Conservation (phyloP, 2,329 filamentous ascomycete species). For the Peltaster fructicola region DNA sequence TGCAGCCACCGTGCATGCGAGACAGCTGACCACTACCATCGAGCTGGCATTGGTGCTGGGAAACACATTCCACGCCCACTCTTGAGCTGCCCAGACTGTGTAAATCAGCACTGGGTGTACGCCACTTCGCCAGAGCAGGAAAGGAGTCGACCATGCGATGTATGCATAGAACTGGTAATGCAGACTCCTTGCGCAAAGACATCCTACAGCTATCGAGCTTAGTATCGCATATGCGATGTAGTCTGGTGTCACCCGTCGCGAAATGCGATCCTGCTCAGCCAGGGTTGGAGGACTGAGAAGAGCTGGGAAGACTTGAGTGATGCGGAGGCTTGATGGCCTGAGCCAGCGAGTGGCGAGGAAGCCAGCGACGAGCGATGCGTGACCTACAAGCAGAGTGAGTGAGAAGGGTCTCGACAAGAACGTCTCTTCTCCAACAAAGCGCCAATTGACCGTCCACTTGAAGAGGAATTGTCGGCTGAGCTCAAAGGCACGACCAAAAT, state of each 20-base stretch:
- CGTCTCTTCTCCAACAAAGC: constrained; percentile 67
- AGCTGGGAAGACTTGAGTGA: constrained; percentile 36
- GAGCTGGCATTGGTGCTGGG: constrained; percentile 58
- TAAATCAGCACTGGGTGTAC: constrained; percentile 50
- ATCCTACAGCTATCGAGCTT: constrained; percentile 57
- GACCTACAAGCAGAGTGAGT: constrained; percentile 44
- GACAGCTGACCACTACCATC: constrained; percentile 47
- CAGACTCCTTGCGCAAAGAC: constrained; percentile 71
- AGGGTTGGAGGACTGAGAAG: constrained; percentile 27
- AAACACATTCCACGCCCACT: constrained; percentile 88
- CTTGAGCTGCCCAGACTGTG: constrained; percentile 57
- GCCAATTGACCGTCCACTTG: constrained; percentile 99
- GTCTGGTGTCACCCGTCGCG: constrained; percentile 43
- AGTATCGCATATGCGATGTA: constrained; percentile 65
- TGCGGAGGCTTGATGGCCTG: constrained; percentile 42
- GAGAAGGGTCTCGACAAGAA: constrained; percentile 63
- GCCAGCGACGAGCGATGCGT: constrained; percentile 44
- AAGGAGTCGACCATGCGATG: constrained; percentile 76
- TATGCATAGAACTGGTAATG: constrained; percentile 96
- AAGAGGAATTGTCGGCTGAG: constrained; percentile 81
- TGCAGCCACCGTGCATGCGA: constrained; percentile 48
- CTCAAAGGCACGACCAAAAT: constrained; percentile 73
- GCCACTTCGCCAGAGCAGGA: constrained; percentile 64
- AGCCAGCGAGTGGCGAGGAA: constrained; percentile 59
- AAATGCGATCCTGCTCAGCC: constrained; percentile 39